Evolutionary conservation across 1,284 basidiomycete genomes (phyloP).

Genomic region (Leccinum pachyderme): DNA sequence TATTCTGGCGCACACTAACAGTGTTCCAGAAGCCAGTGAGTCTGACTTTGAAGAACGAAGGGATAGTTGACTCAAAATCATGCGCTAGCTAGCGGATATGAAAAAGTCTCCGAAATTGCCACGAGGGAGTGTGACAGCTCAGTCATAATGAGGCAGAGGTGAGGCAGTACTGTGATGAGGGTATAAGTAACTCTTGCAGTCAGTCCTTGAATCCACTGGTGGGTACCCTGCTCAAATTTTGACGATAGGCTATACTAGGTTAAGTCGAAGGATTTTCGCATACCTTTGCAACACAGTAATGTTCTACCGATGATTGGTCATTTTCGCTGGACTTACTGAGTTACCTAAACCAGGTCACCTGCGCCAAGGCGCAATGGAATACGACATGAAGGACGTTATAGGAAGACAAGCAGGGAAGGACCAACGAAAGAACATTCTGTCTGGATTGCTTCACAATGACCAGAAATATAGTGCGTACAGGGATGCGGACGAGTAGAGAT

Average conservation of each 20-base stretch:
- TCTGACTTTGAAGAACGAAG: background rate
- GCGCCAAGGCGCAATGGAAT: slow-evolving; percentile 6
- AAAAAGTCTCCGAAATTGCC: too few species aligned
- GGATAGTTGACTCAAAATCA: too few species aligned
- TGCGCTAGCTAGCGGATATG: background rate
- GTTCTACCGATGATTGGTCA: background rate
- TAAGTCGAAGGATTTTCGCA: slow-evolving; percentile 9
- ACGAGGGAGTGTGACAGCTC: too few species aligned
- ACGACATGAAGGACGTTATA: slow-evolving; percentile 15
- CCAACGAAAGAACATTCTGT: slow-evolving; percentile 15
- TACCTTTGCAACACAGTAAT: slow-evolving; percentile 14
- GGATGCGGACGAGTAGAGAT: background rate
- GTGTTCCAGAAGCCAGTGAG: slow-evolving; percentile 13
- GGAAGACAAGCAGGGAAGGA: slow-evolving; percentile 12
- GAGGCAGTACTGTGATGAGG: too few species aligned
- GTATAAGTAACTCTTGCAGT: too few species aligned
- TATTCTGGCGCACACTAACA: slow-evolving; percentile 20
- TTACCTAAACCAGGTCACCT: slow-evolving; percentile 13
- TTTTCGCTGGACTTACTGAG: slow-evolving; percentile 2
- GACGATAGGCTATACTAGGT: slow-evolving; percentile 11
- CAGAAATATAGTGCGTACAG: slow-evolving; percentile 13
- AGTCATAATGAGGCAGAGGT: too few species aligned
- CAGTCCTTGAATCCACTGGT: too few species aligned
- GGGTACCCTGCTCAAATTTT: too few species aligned
- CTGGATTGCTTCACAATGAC: slow-evolving; percentile 23